Percentiles rank a stretch among this genome's conserved stretches.
phyloP scores from a whole-genome alignment of 2,329 filamentous ascomycete genomes.

The Stylonectria norvegica region DNA sequence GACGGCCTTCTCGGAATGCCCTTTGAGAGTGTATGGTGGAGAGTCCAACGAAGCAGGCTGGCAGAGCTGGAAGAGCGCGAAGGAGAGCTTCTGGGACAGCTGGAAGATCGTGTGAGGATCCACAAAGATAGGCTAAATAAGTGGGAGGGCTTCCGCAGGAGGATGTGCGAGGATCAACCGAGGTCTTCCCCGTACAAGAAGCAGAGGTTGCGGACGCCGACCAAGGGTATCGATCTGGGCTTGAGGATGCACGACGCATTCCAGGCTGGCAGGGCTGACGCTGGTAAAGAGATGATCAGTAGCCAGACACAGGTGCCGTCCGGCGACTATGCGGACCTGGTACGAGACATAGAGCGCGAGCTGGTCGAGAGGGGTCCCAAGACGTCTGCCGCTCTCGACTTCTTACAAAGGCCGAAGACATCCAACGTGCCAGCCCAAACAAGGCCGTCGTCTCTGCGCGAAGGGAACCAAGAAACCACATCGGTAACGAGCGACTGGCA shows the following conservation, averaged over 20 bases:
- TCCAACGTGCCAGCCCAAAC: slow-evolving; percentile 1
- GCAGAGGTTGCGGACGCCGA: slow-evolving; percentile 20
- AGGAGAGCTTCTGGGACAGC: slow-evolving; percentile 61
- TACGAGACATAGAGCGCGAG: slow-evolving; percentile 41
- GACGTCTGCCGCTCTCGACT: slow-evolving; percentile 14
- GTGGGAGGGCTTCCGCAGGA: slow-evolving; percentile 67
- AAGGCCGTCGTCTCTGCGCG: slow-evolving; percentile 3
- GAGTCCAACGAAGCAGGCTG: slow-evolving; percentile 58
- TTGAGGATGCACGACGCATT: slow-evolving; percentile 53
- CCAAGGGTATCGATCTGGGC: slow-evolving; percentile 49
- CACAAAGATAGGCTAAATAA: slow-evolving; percentile 67
- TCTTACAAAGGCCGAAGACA: slow-evolving; percentile 19
- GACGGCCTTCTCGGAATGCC: slow-evolving; percentile 63
- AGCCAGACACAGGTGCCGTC: slow-evolving; percentile 26
- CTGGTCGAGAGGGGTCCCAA: slow-evolving; percentile 31
- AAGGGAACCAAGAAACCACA: slow-evolving; percentile 31
- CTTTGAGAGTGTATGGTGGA: slow-evolving; percentile 70
- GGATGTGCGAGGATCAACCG: slow-evolving; percentile 38
- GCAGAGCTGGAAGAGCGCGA: slow-evolving; percentile 52
- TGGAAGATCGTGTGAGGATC: slow-evolving; percentile 63
- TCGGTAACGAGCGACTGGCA: slow-evolving; percentile 55
- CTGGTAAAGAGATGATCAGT: slow-evolving; percentile 23
- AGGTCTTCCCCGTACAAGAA: slow-evolving; percentile 22
- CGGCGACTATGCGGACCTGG: slow-evolving; percentile 42
- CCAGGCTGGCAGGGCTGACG: slow-evolving; percentile 37